Evolutionary conservation across 139 green algal genomes (phyloP), one percentile per base, ranked within the genome.

Genomic region (Chlamydomonas sphaeroides): DNA sequence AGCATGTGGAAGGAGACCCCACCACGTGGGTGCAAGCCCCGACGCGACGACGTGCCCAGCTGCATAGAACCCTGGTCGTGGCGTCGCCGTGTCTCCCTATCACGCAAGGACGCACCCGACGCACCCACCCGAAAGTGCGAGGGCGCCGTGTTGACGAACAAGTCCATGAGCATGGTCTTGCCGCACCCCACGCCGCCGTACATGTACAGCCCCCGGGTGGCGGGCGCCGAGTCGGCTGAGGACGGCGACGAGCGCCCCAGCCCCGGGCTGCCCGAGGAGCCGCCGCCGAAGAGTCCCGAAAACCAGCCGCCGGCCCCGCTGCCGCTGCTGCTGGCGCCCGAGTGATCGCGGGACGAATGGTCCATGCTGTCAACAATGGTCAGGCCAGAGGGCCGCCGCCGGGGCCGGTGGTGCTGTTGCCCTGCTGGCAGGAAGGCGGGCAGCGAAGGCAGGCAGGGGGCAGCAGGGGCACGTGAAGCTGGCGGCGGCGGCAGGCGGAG

Each of bases 161-260:
- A 33, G 82, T 99, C 97, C 97, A 99, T 99, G 10, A 99, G 88
- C 92, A 99, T 98, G 1, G 97, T 99, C 91, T 99, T 99, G 59
- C 97, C 97, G 28, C 89, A 91, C 1, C 96, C 96, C 65, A 98
- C 96, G 17, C 96, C 95, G 14, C 96, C 96, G 82, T 95, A 96
- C 91, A 98, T 96, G 91, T 99, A 99, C 68, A 98, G 86, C 3
- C 96, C 96, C 30, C 74, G 51, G 61, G 83, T 59, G 18, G 65
- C 28, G 17, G 49, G 25, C 57, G 39, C 33, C 45, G 48, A 11
- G 48, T 72, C 41, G 36, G 69, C 59, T 10, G 69, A 36, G 36
- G 38, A 41, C n/a, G 68, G 51, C 42, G 23, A 28, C 11, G 30
- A 33, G 23, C 53, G 33, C 6, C 18, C 48, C 49, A 18, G 21